These are phyloP conservation scores for Moesziomyces aphidis DNA, from an alignment of 1,284 basidiomycete species.

Conservation along the genomic window DNA sequence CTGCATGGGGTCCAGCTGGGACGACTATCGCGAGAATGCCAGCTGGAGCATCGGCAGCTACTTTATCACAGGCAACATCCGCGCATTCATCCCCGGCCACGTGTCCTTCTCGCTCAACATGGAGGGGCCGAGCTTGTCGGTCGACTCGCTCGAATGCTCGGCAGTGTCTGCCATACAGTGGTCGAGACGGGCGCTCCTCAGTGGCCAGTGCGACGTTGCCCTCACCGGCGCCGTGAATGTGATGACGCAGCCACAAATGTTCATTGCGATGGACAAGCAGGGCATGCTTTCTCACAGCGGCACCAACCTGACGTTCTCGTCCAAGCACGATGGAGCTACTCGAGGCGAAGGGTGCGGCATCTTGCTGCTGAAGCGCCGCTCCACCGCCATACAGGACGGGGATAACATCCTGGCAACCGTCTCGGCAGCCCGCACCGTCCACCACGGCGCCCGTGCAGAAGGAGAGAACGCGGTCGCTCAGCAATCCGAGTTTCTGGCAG, in stretches of 20 bases:
- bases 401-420: slow-evolving; percentile 47
- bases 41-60: slow-evolving; percentile 48
- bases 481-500: slow-evolving; percentile 18
- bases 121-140: slow-evolving; percentile 44
- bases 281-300: slow-evolving; percentile 37
- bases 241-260: slow-evolving; percentile 49
- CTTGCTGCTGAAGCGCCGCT: slow-evolving; percentile 48
- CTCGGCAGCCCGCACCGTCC: slow-evolving; percentile 23
- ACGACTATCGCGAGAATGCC: slow-evolving; percentile 57
- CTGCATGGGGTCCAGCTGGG: slow-evolving; percentile 45
- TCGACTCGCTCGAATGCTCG: slow-evolving; percentile 45
- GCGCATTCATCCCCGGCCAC: slow-evolving; percentile 52
- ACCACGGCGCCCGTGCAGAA: slow-evolving; percentile 6
- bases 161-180: slow-evolving; percentile 43
- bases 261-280: slow-evolving; percentile 51
- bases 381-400: slow-evolving; percentile 42
- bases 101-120: slow-evolving; percentile 41
- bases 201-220: slow-evolving; percentile 48
- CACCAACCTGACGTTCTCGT: slow-evolving; percentile 36
- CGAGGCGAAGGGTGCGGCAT: slow-evolving; percentile 51
- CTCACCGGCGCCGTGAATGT: slow-evolving; percentile 45
- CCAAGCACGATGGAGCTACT: slow-evolving; percentile 39
- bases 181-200: slow-evolving; percentile 38
- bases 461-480: not conserved
- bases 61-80: slow-evolving; percentile 55